Evolutionary conservation across 2,329 filamentous ascomycete species (phyloP).

Genomic region (Gaeumannomyces sp.): DNA sequence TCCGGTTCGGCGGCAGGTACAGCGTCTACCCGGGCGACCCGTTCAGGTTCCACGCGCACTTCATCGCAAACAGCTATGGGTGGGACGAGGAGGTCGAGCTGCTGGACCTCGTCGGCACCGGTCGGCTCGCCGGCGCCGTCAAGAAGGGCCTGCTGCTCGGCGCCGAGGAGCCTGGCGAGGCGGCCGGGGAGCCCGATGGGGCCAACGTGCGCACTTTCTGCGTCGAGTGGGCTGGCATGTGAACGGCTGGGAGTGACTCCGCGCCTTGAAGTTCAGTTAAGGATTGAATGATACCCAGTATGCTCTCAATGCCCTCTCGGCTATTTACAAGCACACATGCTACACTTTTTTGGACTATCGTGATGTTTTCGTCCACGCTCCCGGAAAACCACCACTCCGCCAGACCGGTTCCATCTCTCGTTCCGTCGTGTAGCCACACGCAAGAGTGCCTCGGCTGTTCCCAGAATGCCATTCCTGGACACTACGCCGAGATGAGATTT

Average conservation of each 20-base stretch:
- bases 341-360: no score
- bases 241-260: not conserved
- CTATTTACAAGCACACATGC: no score
- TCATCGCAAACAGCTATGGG: constrained; percentile 73
- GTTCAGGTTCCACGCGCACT: constrained; percentile 91
- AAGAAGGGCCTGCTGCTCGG: constrained; percentile 94
- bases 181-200: constrained; percentile 5
- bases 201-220: constrained; percentile 63
- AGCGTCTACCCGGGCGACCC: constrained; percentile 94
- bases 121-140: constrained; percentile 83
- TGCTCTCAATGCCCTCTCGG: not conserved
- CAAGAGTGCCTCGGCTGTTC: no score
- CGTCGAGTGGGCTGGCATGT: constrained; percentile 94
- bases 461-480: no score
- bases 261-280: not conserved
- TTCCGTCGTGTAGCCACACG: no score
- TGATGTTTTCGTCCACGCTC: no score
- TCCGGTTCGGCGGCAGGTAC: constrained; percentile 92
- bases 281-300: constrained; percentile 4
- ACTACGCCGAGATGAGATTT: no score
- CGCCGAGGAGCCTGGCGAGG: constrained; percentile 42
- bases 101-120: constrained; percentile 78
- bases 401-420: no score
- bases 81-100: constrained; percentile 85
- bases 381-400: no score